phyloP scores from a whole-genome alignment of 768 basidiomycete genomes.

The Mycena metata region DNA sequence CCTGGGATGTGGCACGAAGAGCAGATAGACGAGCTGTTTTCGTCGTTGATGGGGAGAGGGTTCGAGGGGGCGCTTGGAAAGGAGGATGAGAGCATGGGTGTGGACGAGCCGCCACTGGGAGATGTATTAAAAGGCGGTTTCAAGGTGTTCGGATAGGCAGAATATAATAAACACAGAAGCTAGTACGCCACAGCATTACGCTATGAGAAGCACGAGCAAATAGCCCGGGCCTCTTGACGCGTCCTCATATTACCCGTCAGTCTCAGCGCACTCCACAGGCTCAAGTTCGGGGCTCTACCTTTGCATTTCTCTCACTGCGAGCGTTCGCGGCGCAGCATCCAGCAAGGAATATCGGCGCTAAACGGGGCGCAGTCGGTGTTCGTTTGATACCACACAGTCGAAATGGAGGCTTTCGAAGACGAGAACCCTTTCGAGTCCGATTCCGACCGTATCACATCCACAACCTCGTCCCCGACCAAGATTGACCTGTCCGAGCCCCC shows the following conservation, averaged over 20 bases:
- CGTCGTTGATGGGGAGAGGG: slow-evolving; percentile 85
- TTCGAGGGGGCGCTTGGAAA: slow-evolving; percentile 57
- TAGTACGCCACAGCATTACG: not conserved
- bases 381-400: not conserved
- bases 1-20: slow-evolving; percentile 91
- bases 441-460: slow-evolving; percentile 39
- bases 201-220: slow-evolving; percentile 12
- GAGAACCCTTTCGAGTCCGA: slow-evolving; percentile 78
- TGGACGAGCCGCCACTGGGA: slow-evolving; percentile 48
- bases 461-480: slow-evolving; percentile 64
- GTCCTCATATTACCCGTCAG: slow-evolving; percentile 4
- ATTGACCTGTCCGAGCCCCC: slow-evolving; percentile 71
- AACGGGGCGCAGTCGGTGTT: not conserved
- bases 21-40: slow-evolving; percentile 95
- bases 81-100: slow-evolving; percentile 43
- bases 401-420: slow-evolving; percentile 69
- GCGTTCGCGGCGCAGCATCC: slow-evolving; percentile 17
- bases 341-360: not conserved
- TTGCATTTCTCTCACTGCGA: not conserved
- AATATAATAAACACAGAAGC: not conserved
- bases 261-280: not conserved
- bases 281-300: not conserved
- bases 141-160: slow-evolving; percentile 68
- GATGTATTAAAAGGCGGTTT: slow-evolving; percentile 61
- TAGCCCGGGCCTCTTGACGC: slow-evolving; percentile 24